Base-by-base conservation (phyloP, 805 yeast species). In the Clavispora carvajalis region DNA sequence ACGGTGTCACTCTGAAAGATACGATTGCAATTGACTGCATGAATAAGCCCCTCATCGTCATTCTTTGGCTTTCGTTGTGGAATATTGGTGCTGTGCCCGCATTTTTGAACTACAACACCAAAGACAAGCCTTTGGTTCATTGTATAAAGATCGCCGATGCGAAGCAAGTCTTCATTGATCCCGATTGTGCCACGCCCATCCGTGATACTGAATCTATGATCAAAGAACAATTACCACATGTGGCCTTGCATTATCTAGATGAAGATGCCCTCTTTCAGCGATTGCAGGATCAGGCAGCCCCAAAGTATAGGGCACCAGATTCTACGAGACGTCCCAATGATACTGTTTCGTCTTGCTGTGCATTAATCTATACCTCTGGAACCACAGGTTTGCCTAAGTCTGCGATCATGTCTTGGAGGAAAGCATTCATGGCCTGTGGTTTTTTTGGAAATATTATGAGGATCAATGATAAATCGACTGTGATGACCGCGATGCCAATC, bases 351-450 rank as follows among this genome's bases (percentile, higher is more conserved):
- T 75, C 78, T 40, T 75, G 91, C 4, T 81, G 85, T 16, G 74
- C 82, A 48, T 72, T 86, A 49, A 86, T 90, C 38, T 90, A 82
- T 60, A 90, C 98, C 0, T 85, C 95, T 0, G 98, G 98, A 29
- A 91, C 97, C 6, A 87, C 97, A 0, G 97, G 97, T 0, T 65
- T 90, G 46, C 97, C 98, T 12, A 90, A 90, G 61, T 85, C 96
- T 5, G 97, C 95, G 2, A 83, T 85, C 41, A 81, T 90, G 80
- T 82, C 93, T 4, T 89, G 96, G 96, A 74, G 88, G 53, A 90
- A 89, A 61, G 76, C 85, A 6, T 75, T 73, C 35, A 69, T 84
- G 67, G 95, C 95, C 1, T 66, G 87, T 1, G 62, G 72, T 2
- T 57, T 86, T 19, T 89, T 87, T 55, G 86, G 87, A 1, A 73